Conservation (phyloP, 768 basidiomycete species). For the Collybia mongolica region DNA sequence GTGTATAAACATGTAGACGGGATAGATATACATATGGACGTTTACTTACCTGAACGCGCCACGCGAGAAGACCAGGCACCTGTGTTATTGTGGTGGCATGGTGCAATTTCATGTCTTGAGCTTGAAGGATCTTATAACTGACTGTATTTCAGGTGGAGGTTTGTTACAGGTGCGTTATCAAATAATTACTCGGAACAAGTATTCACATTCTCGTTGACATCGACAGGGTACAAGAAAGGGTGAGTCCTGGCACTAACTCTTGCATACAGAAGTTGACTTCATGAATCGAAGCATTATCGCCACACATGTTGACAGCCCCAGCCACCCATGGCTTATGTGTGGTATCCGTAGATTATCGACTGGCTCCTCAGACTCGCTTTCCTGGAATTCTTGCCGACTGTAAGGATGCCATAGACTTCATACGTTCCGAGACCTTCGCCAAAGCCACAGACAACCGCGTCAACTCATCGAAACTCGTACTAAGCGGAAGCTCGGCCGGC, state of each 20-base stretch:
- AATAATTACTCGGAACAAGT: too few relatives aligned
- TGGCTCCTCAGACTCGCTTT: constrained; percentile 34
- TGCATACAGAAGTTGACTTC: not conserved
- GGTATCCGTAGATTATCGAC: constrained; percentile 33
- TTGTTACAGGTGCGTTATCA: too few relatives aligned
- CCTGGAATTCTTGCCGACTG: constrained; percentile 33
- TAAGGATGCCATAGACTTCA: constrained; percentile 29
- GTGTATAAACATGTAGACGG: constrained; percentile 29
- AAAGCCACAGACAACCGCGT: constrained; percentile 25
- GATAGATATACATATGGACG: constrained; percentile 30
- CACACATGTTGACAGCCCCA: constrained; percentile 17
- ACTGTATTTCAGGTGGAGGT: too few relatives aligned
- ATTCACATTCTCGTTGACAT: too few relatives aligned
- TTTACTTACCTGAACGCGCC: constrained; percentile 29
- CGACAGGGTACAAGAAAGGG: too few relatives aligned
- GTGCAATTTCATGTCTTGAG: constrained; percentile 13
- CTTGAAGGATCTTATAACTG: not conserved
- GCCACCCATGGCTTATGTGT: constrained; percentile 28
- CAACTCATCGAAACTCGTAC: constrained; percentile 27
- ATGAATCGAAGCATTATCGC: not conserved
- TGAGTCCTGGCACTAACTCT: too few relatives aligned
- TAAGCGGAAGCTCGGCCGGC: constrained; percentile 38
- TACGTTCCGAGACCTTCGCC: constrained; percentile 23
- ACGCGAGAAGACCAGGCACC: constrained; percentile 26
- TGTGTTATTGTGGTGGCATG: constrained; percentile 36